Percentiles rank a stretch among this genome's conserved stretches.
phyloP scores from a whole-genome alignment of 2,329 filamentous ascomycete species.

The Mollisia scopiformis region DNA sequence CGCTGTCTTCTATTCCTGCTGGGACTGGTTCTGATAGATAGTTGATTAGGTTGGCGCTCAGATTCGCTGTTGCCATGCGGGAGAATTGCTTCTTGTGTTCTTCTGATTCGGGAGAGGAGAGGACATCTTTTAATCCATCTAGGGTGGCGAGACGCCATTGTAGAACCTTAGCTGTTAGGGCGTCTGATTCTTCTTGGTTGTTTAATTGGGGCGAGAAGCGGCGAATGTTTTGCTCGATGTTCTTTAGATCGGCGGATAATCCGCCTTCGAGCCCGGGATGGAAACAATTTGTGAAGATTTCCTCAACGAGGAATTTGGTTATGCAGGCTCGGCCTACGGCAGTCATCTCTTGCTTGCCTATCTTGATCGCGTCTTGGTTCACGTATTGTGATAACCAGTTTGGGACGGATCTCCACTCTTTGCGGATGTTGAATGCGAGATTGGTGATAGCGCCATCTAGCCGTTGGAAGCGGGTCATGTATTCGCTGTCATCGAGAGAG shows the following conservation, averaged over 20 bases:
- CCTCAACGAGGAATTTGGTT: conserved; percentile 85
- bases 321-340: conserved; percentile 89
- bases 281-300: conserved; percentile 90
- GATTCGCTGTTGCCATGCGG: conserved; percentile 67
- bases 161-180: conserved; percentile 82
- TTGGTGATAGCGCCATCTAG: conserved; percentile 95
- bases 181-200: conserved; percentile 87
- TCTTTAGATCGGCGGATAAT: conserved; percentile 79
- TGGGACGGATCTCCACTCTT: conserved; percentile 86
- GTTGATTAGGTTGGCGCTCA: conserved; percentile 71
- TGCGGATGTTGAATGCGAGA: conserved; percentile 92
- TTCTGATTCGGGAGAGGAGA: conserved; percentile 66
- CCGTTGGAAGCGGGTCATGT: conserved; percentile 83
- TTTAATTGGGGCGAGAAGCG: conserved; percentile 72
- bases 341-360: conserved; percentile 97
- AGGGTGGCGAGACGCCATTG: conserved; percentile 93
- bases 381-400: conserved; percentile 79
- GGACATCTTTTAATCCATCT: conserved; percentile 78
- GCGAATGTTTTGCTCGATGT: conserved; percentile 86
- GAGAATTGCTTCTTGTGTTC: conserved; percentile 72
- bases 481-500: conserved; percentile 93
- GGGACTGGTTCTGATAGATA: conserved; percentile 78
- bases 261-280: conserved; percentile 82
- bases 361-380: conserved; percentile 82
- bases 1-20: conserved; percentile 81